Conservation (phyloP, 352 stramenopile genomes). For the Phytopythium vexans region DNA sequence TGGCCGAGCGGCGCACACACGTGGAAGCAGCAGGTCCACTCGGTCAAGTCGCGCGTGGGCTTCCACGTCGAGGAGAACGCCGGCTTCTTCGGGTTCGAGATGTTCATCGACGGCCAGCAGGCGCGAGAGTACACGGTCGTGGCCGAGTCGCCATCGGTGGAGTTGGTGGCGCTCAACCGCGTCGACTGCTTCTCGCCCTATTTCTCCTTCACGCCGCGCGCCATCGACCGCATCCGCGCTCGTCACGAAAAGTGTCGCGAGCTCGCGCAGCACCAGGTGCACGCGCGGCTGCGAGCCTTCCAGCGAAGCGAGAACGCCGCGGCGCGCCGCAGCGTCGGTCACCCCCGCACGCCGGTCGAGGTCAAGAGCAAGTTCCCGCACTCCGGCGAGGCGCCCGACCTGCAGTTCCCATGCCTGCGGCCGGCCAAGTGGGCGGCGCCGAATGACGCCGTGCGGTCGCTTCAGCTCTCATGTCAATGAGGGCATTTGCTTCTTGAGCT, state of each 20-base stretch:
- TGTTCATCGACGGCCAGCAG: slow-evolving; percentile 57
- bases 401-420: slow-evolving; percentile 57
- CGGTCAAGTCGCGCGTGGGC: slow-evolving; percentile 41
- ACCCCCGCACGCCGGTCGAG: slow-evolving; percentile 18
- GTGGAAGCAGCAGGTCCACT: slow-evolving; percentile 57
- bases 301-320: slow-evolving; percentile 21
- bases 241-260: slow-evolving; percentile 47
- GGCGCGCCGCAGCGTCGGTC: slow-evolving; percentile 15
- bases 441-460: slow-evolving; percentile 46
- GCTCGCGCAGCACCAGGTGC: slow-evolving; percentile 37
- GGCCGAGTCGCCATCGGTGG: slow-evolving; percentile 42
- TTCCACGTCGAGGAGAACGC: slow-evolving; percentile 46
- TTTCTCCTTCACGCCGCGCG: slow-evolving; percentile 63
- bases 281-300: slow-evolving; percentile 54
- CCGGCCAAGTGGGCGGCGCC: slow-evolving; percentile 43
- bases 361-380: slow-evolving; percentile 38
- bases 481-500: not conserved
- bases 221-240: slow-evolving; percentile 53
- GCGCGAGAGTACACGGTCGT: slow-evolving; percentile 52
- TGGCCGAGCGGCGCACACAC: slow-evolving; percentile 45
- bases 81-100: slow-evolving; percentile 70
- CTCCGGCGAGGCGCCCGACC: slow-evolving; percentile 44
- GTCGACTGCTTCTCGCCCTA: slow-evolving; percentile 74
- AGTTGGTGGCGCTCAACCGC: slow-evolving; percentile 63
- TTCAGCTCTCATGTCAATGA: slow-evolving; percentile 47